These are phyloP conservation scores for Bipolaris victoriae DNA, from an alignment of 2,329 filamentous ascomycete genomes.

Conservation along the genomic window DNA sequence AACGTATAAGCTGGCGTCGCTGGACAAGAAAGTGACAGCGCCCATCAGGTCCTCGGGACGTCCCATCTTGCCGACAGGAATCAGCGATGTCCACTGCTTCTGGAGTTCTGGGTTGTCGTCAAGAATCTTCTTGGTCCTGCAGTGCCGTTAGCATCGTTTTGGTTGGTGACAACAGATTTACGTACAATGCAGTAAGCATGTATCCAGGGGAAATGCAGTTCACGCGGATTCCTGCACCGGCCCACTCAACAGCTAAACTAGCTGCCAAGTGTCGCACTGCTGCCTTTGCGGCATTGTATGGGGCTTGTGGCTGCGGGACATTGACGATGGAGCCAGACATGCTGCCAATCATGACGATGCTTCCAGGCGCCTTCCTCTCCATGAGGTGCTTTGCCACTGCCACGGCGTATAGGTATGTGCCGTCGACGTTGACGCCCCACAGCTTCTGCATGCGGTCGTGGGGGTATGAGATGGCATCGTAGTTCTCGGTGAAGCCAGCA, in stretches of 20 bases:
- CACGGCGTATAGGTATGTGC: constrained; percentile 87
- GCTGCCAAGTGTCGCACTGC: constrained; percentile 87
- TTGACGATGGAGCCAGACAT: constrained; percentile 96
- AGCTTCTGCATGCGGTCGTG: constrained; percentile 91
- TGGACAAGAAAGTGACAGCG: constrained; percentile 83
- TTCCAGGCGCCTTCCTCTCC: constrained; percentile 76
- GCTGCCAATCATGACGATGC: constrained; percentile 92
- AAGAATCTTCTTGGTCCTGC: constrained; percentile 88
- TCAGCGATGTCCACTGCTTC: constrained; percentile 88
- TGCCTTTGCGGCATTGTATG: constrained; percentile 93
- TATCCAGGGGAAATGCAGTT: constrained; percentile 97
- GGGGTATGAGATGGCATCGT: constrained; percentile 87
- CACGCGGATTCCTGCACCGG: constrained; percentile 82
- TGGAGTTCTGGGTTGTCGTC: constrained; percentile 91
- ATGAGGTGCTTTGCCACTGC: constrained; percentile 87
- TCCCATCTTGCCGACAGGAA: constrained; percentile 93
- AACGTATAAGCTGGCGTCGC: constrained; percentile 65
- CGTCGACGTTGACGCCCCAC: constrained; percentile 92
- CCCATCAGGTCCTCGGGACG: constrained; percentile 91
- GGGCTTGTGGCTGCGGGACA: constrained; percentile 89
- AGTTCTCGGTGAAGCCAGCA: constrained; percentile 97
- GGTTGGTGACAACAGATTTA: constrained; percentile 14
- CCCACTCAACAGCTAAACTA: constrained; percentile 93
- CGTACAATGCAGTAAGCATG: constrained; percentile 92
- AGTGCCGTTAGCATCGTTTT: constrained; percentile 19